These are phyloP conservation scores for Ailanthus altissimus DNA, from an alignment of 345 rosid species.

Conservation along the genomic window DNA sequence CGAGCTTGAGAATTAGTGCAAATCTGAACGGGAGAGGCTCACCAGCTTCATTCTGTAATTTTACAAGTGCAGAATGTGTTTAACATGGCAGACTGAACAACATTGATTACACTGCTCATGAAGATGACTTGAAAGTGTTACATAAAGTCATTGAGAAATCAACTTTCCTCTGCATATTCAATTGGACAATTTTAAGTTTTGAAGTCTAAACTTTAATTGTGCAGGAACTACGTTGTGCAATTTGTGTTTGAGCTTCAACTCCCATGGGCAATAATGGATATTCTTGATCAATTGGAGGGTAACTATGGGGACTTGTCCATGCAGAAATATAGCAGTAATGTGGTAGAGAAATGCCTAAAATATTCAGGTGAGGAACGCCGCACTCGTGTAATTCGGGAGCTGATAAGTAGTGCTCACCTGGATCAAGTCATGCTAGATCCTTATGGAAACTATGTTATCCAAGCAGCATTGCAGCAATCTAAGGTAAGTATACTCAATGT, in stretches of 20 bases:
- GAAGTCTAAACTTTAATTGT: conserved; percentile 2
- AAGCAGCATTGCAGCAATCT: conserved; percentile 68
- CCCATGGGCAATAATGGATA: conserved; percentile 52
- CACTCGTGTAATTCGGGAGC: conserved; percentile 51
- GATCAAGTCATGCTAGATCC: conserved; percentile 86
- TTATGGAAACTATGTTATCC: conserved; percentile 79
- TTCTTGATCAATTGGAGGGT: conserved; percentile 67
- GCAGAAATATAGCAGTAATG: conserved; percentile 93
- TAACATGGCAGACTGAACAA: neutral
- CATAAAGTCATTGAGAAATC: neutral
- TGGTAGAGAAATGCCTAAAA: conserved; percentile 79
- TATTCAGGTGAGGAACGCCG: conserved; percentile 51
- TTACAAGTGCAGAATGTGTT: neutral
- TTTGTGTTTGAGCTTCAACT: conserved; percentile 63
- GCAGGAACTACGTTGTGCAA: conserved; percentile 84
- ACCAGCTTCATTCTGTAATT: neutral
- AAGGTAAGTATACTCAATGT: conserved; percentile 40
- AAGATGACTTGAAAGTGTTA: neutral
- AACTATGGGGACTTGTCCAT: conserved; percentile 69
- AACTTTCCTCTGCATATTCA: neutral
- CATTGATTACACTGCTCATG: neutral
- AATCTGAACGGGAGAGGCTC: neutral
- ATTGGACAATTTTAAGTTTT: neutral
- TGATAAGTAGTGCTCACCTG: conserved; percentile 52
- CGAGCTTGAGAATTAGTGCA: neutral